Conservation (phyloP, 1,284 basidiomycete species). For the Sporisorium sorghi region DNA sequence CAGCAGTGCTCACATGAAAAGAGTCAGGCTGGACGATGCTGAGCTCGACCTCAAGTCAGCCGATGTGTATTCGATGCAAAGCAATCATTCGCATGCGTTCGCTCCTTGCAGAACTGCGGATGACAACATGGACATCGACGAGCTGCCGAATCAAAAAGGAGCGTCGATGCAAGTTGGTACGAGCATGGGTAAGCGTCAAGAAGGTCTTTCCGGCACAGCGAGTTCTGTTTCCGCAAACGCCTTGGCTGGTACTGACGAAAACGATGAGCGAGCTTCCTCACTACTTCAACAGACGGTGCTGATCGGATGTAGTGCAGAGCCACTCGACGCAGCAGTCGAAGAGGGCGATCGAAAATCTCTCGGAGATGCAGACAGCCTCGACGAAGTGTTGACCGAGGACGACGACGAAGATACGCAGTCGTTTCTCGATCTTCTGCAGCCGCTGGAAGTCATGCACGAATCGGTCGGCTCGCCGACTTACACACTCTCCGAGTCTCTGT, state of each 20-base stretch:
- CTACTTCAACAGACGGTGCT: background rate
- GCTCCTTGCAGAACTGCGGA: background rate
- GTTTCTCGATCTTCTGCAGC: constrained; percentile 31
- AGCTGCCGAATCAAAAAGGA: background rate
- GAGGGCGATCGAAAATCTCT: too few relatives aligned
- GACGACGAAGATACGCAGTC: constrained; percentile 38
- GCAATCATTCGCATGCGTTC: background rate
- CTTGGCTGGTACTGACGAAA: background rate
- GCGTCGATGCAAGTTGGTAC: background rate
- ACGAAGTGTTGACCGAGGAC: background rate
- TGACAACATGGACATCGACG: constrained; percentile 29
- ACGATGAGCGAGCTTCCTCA: background rate
- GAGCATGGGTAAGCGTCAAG: constrained; percentile 21
- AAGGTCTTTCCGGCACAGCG: background rate
- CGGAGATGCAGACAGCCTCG: constrained; percentile 11
- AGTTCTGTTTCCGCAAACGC: background rate
- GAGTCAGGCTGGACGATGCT: background rate
- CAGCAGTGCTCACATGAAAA: constrained; percentile 1
- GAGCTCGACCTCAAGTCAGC: background rate
- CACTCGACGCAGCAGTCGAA: background rate
- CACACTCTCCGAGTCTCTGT: constrained; percentile 15
- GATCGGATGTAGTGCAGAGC: background rate
- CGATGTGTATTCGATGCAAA: too few relatives aligned
- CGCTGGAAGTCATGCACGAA: constrained; percentile 5
- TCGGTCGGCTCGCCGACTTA: background rate